Conservation (phyloP, 2,329 filamentous ascomycete species). For the Pseudogymnoascus sp. region DNA sequence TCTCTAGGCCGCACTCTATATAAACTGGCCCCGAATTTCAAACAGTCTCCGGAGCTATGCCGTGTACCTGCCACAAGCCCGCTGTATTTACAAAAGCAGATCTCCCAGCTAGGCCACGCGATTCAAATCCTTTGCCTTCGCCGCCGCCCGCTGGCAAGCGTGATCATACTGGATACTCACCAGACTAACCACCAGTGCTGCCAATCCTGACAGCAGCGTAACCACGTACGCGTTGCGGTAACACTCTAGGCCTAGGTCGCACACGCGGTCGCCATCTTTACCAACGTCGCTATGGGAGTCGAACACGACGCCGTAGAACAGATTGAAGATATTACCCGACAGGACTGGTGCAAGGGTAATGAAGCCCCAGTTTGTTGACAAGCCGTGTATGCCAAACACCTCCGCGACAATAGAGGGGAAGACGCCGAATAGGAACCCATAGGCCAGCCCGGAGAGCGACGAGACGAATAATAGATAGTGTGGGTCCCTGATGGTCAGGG, state of each 20-base stretch:
- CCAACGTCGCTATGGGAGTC: slow-evolving; percentile 69
- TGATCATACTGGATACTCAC: slow-evolving; percentile 48
- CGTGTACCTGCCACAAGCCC: background rate
- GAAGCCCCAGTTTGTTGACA: slow-evolving; percentile 93
- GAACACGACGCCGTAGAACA: slow-evolving; percentile 79
- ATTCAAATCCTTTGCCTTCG: background rate
- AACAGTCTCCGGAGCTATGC: background rate
- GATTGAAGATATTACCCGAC: slow-evolving; percentile 85
- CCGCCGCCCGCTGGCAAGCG: background rate
- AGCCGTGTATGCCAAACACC: slow-evolving; percentile 79
- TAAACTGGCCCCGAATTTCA: background rate
- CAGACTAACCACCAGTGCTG: slow-evolving; percentile 63
- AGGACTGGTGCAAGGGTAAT: slow-evolving; percentile 87
- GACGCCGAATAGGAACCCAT: slow-evolving; percentile 90
- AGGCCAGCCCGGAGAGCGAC: slow-evolving; percentile 75
- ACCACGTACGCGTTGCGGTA: slow-evolving; percentile 76
- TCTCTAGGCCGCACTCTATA: background rate
- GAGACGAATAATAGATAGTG: slow-evolving; percentile 72
- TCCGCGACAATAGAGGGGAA: slow-evolving; percentile 86
- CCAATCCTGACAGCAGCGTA: slow-evolving; percentile 63
- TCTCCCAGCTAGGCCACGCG: background rate
- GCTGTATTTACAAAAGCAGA: background rate
- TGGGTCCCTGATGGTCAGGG: slow-evolving; percentile 69
- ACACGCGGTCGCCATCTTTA: slow-evolving; percentile 63
- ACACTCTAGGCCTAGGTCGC: slow-evolving; percentile 70